Base-by-base conservation (phyloP, 1,284 basidiomycete genomes). In the Amylostereum areolatum region DNA sequence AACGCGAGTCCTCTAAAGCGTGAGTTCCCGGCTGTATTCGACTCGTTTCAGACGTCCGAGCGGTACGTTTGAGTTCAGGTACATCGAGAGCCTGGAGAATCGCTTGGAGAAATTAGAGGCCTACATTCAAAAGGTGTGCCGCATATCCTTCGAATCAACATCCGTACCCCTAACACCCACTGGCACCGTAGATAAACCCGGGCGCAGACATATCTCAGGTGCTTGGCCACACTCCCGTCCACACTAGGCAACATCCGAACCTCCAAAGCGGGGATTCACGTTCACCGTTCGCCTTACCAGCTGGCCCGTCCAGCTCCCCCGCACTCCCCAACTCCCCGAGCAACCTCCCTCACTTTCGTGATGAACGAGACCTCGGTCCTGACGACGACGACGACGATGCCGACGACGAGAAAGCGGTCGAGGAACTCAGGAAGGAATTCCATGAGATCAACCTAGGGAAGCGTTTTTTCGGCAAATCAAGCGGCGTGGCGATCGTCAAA, bases 1-100 rank as follows among this genome's bases (percentile, higher is more conserved):
- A 89, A 70, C 81, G 89, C 36, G 87, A 89, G 3, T 85, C 88
- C 28, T 85, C 89, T 0, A 89, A 92, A 68, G 88, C 87, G 77
- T 92, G 60, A 50, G 76, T 66, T n/a, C 29, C 10, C 9, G 36
- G 31, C 7, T 43, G 10, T 18, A 5, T 34, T 37, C 12, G 5
- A 8, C 11, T 11, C 30, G n/a, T 27, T 7, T 28, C 10, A 6
- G 27, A 7, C 39, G 27, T 28, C 12, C 41, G 30, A 25, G 7
- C 8, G 7, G n/a, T 41, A 24, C 4, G 7, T 27, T 43, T 27
- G 27, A 27, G 25, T 33, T n/a, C 55, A 82, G 80, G 43, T 85
- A 85, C 66, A 75, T 88, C 34, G 85, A 88, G 60, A 78, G 77
- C 32, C 68, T 89, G 7, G 85, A 89, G 65, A 75, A 72, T 40